Percentiles rank a stretch among this genome's conserved stretches.
Conservation (phyloP, 2,329 filamentous ascomycete species). For the Fusarium tupiense region DNA sequence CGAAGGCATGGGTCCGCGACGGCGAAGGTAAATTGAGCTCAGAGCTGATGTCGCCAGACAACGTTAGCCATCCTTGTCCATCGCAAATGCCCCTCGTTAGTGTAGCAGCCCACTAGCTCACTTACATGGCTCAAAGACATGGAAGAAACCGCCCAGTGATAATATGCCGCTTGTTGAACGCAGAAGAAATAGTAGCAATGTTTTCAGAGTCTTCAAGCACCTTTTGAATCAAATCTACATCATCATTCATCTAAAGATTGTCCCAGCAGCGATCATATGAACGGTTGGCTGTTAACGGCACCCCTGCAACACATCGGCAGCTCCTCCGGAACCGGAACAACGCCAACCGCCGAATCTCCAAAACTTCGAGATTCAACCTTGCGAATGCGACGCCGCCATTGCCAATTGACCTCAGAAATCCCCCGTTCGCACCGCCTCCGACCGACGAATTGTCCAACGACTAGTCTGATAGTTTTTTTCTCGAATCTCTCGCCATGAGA, state of each 20-base stretch:
- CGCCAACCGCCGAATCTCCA: constrained; percentile 26
- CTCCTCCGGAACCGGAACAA: constrained; percentile 47
- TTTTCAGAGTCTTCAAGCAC: not conserved
- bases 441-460: not conserved
- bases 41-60: constrained; percentile 33
- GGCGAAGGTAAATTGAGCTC: constrained; percentile 30
- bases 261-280: not conserved
- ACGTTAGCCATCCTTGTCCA: constrained; percentile 40
- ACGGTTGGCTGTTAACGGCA: constrained; percentile 7
- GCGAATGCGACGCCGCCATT: constrained; percentile 1
- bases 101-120: constrained; percentile 32
- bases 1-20: constrained; percentile 37
- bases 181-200: not conserved
- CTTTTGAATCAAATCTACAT: not conserved
- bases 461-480: not conserved
- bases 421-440: constrained; percentile 1
- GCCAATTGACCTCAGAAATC: constrained; percentile 16
- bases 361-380: constrained; percentile 37
- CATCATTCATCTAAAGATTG: not conserved
- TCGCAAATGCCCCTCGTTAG: constrained; percentile 42
- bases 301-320: constrained; percentile 30
- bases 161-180: not conserved
- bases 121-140: constrained; percentile 34
- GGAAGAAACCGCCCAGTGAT: no score
- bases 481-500: constrained; percentile 61